Evolutionary conservation across 345 rosid species (phyloP).

Genomic region (Rubroshorea leprosula): DNA sequence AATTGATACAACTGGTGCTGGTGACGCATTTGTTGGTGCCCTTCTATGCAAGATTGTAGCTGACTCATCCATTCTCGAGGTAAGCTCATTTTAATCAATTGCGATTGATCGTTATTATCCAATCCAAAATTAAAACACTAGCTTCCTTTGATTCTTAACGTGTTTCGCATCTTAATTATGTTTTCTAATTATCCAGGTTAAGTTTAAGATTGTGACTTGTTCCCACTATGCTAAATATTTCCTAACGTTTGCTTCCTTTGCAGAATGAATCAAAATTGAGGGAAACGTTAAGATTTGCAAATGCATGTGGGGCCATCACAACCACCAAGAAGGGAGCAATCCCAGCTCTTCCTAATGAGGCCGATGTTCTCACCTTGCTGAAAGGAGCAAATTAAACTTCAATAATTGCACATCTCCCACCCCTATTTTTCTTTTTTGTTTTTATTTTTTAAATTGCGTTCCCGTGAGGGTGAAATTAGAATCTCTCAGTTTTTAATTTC

Average conservation of each 20-base stretch:
- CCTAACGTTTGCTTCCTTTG: neutral
- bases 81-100: constrained; percentile 6
- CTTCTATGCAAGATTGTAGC: constrained; percentile 72
- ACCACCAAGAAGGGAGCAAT: constrained; percentile 98
- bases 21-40: constrained; percentile 91
- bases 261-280: constrained; percentile 78
- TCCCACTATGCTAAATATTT: neutral
- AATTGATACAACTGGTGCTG: constrained; percentile 95
- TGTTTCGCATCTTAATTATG: no score
- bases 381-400: constrained; percentile 17
- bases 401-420: neutral
- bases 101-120: no score
- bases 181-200: no score
- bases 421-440: neutral
- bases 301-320: constrained; percentile 96
- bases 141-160: no score
- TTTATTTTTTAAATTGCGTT: neutral
- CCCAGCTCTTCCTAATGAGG: constrained; percentile 74
- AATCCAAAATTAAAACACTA: no score
- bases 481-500: neutral
- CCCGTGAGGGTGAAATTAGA: neutral
- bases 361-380: constrained; percentile 50
- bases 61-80: constrained; percentile 69
- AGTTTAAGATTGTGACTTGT: neutral
- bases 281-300: constrained; percentile 67